These are phyloP conservation scores for Coprinopsis strossmayeri DNA, from an alignment of 768 basidiomycete genomes.

Conservation along the genomic window DNA sequence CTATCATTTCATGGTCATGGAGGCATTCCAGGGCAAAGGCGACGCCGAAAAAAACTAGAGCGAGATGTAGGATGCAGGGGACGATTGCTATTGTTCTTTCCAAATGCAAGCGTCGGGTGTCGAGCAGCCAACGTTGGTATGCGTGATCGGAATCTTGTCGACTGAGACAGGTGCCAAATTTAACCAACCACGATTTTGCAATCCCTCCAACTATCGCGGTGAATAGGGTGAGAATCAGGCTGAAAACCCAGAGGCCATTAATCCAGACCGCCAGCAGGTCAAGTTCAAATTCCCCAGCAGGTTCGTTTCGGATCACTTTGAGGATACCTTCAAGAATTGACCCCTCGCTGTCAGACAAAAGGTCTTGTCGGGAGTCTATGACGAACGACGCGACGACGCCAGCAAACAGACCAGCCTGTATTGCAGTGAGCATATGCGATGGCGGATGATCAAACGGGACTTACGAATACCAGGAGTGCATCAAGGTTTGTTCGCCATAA, in stretches of 20 bases:
- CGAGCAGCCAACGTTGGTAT: conserved; percentile 14
- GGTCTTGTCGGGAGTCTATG: background rate
- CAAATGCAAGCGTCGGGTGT: conserved; percentile 12
- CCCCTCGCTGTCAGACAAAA: conserved; percentile 14
- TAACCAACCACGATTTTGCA: conserved; percentile 15
- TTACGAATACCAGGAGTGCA: conserved; percentile 1
- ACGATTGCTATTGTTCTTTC: conserved; percentile 12
- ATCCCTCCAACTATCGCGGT: conserved; percentile 21
- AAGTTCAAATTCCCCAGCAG: conserved; percentile 2
- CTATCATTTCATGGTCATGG: background rate
- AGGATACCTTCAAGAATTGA: conserved; percentile 8
- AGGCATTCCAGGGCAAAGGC: conserved; percentile 10
- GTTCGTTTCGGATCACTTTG: background rate
- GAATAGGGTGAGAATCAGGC: conserved; percentile 18
- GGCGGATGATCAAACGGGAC: background rate
- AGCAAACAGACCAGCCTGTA: conserved; percentile 13
- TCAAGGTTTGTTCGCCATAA: background rate
- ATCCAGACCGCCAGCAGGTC: conserved; percentile 13
- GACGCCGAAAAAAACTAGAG: conserved; percentile 13
- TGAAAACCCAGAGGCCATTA: conserved; percentile 21
- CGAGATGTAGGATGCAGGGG: conserved; percentile 13
- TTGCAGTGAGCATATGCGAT: background rate
- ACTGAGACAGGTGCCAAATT: conserved; percentile 12
- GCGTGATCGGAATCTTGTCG: conserved; percentile 11
- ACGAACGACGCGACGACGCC: background rate